Evolutionary conservation across 768 basidiomycete species (phyloP).

Genomic region (Lanmaoa pseudosensibilis): DNA sequence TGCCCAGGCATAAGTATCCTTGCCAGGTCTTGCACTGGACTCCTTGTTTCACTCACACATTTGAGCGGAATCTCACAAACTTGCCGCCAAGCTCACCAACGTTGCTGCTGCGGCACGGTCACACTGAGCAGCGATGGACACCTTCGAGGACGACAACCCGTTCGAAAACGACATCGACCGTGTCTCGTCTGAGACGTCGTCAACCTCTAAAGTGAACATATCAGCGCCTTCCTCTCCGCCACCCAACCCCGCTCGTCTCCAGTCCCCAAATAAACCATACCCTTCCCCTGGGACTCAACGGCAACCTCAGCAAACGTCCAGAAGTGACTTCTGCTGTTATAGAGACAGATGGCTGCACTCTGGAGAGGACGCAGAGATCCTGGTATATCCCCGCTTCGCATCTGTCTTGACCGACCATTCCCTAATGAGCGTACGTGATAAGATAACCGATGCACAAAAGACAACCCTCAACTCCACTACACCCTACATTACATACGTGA

Average conservation of each 20-base stretch:
- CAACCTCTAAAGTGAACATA: slow-evolving; percentile 38
- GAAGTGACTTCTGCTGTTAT: slow-evolving; percentile 76
- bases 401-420: neutral
- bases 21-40: neutral
- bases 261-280: slow-evolving; percentile 51
- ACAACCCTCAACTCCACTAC: slow-evolving; percentile 85
- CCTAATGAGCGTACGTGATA: slow-evolving; percentile 21
- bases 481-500: slow-evolving; percentile 93
- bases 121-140: slow-evolving; percentile 24
- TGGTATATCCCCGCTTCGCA: slow-evolving; percentile 45
- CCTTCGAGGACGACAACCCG: slow-evolving; percentile 67
- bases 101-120: neutral
- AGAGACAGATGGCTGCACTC: slow-evolving; percentile 78
- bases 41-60: neutral
- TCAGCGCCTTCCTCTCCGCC: slow-evolving; percentile 60
- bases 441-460: slow-evolving; percentile 97
- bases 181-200: slow-evolving; percentile 38
- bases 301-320: slow-evolving; percentile 53
- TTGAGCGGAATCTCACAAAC: neutral
- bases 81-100: neutral
- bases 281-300: slow-evolving; percentile 58
- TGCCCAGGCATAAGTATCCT: neutral
- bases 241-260: slow-evolving; percentile 40
- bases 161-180: slow-evolving; percentile 50
- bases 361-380: slow-evolving; percentile 78